These are phyloP conservation scores for Plasmodium ovale DNA, from an alignment of 169 alveolate genomes.

Conservation along the genomic window DNA sequence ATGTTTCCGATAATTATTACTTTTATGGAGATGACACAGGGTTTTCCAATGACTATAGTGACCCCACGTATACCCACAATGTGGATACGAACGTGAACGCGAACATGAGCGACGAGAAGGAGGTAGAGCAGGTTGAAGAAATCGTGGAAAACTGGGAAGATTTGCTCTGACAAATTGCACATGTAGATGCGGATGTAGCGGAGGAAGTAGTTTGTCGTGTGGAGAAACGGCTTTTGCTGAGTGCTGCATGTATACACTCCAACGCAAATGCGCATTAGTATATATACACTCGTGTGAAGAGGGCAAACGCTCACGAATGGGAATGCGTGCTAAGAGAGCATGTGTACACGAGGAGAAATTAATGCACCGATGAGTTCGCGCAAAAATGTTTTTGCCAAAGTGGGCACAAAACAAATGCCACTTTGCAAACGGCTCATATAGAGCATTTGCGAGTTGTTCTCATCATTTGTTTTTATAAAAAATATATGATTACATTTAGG, in stretches of 20 bases:
- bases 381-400: too few relatives aligned
- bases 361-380: too few relatives aligned
- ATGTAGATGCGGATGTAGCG: not conserved
- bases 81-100: conserved; percentile 6
- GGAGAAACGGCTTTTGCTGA: too few relatives aligned
- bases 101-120: conserved; percentile 12
- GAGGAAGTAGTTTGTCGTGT: not conserved
- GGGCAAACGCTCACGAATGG: too few relatives aligned
- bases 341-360: too few relatives aligned
- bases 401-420: too few relatives aligned
- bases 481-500: too few relatives aligned
- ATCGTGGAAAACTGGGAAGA: conserved; percentile 77
- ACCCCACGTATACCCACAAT: conserved; percentile 21
- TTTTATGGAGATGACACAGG: conserved; percentile 61
- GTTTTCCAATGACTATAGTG: conserved; percentile 62
- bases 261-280: too few relatives aligned
- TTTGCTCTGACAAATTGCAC: conserved; percentile 12
- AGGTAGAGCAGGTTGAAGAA: conserved; percentile 50
- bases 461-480: not conserved
- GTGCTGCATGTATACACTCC: too few relatives aligned
- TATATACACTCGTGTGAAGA: too few relatives aligned
- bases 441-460: not conserved
- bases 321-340: too few relatives aligned
- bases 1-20: conserved; percentile 28
- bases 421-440: not conserved